Base-by-base conservation (phyloP, 2,329 filamentous ascomycete species). In the Monilinia fructicola region DNA sequence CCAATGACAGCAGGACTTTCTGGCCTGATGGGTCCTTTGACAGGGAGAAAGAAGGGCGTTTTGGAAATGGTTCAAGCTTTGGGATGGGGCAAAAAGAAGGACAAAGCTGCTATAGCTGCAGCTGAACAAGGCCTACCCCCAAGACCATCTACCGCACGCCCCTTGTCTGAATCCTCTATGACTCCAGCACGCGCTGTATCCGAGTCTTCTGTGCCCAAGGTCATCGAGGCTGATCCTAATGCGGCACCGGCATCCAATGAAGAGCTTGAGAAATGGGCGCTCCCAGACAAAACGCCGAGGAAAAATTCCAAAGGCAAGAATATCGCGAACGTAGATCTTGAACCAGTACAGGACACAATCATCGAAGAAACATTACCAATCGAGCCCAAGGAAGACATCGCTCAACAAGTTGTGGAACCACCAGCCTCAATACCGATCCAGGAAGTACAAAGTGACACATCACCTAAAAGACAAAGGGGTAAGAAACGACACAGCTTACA, bases 251-350 rank as follows among this genome's bases (percentile, higher is more conserved):
- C 55, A 6, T 46, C 48, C n/a, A 38, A 48, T 26, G 14, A 52
- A 16, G 38, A 61, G 38, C 46, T 65, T 44, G 65, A 61, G 42
- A 50, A 64, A 26, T 56, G 40, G 53, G 23, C 64, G 48, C 46
- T 67, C 26, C 52, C 66, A 44, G 76, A 75, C 71, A 78, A 77
- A 68, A 80, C 78, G 69, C 74, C 76, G 14, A 78, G 78, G 67
- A 78, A 78, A 68, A 73, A 74, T 6, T 80, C 80, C 72, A 82
- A 70, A n/a, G 21, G 40, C 48, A 35, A 64, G 21, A 40, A 53
- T 14, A 18, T 54, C 2, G 40, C 42, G n/a, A 55, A 23, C 23
- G 40, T 42, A 55, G 65, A 66, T n/a, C 14, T 40, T 5, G 64
- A 66, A 3, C 7, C 48, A 53, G 48, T 38, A 11, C 14, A 14